Conservation (phyloP, 2,329 filamentous ascomycete species). For the Tolypocladium tropicale region DNA sequence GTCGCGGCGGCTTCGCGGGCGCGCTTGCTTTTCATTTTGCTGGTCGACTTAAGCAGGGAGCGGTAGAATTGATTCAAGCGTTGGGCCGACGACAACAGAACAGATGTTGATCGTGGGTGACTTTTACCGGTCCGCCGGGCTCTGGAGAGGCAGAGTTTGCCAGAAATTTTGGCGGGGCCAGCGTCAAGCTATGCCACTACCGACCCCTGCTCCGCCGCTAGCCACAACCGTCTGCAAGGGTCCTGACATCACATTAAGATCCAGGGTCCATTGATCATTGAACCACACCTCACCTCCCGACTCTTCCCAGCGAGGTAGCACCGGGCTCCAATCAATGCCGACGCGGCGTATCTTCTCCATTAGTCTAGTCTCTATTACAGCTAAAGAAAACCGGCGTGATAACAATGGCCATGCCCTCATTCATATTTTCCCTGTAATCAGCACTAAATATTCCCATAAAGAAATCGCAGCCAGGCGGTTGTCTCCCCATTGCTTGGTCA, state of each 20-base stretch:
- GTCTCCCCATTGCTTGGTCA: not conserved
- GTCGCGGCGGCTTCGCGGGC: conserved; percentile 21
- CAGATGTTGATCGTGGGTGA: not conserved
- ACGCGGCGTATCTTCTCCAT: not conserved
- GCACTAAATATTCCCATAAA: conserved; percentile 6
- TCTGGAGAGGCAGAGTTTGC: conserved; percentile 1
- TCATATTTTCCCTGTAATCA: conserved; percentile 8
- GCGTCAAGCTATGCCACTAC: not conserved
- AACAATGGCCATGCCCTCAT: conserved; percentile 7
- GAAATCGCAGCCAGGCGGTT: not conserved
- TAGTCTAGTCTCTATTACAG: conserved; percentile 9
- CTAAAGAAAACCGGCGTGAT: conserved; percentile 7
- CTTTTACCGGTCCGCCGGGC: not conserved
- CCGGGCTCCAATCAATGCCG: not conserved
- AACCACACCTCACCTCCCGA: not conserved
- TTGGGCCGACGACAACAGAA: not conserved
- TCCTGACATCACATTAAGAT: not conserved
- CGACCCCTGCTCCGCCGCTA: not conserved
- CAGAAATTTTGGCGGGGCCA: conserved; percentile 5
- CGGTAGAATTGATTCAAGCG: not conserved
- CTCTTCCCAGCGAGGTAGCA: not conserved
- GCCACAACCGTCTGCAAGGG: not conserved
- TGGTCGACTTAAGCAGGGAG: not conserved
- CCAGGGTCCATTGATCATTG: not conserved
- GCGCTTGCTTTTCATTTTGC: conserved; percentile 28